phyloP scores from a whole-genome alignment of 768 basidiomycete genomes.

The Boletus rubescentipes region DNA sequence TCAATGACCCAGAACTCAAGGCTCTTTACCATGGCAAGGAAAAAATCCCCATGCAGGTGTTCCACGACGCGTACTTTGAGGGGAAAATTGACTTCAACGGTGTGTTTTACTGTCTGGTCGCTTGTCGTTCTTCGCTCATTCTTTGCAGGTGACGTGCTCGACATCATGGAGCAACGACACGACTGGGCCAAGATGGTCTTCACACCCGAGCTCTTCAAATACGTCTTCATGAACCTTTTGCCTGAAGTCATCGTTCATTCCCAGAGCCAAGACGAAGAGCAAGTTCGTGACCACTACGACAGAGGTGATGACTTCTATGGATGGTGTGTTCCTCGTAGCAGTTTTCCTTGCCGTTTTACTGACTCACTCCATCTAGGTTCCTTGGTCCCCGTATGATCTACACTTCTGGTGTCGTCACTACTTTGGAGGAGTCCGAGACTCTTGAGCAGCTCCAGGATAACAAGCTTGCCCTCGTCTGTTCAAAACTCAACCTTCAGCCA shows the following conservation, averaged over 20 bases:
- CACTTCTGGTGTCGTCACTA: constrained; percentile 85
- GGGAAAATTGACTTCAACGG: constrained; percentile 97
- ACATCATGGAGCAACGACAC: constrained; percentile 90
- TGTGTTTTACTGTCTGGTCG: constrained; percentile 29
- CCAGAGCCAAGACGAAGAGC: constrained; percentile 89
- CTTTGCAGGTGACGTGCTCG: constrained; percentile 80
- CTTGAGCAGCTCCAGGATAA: constrained; percentile 97
- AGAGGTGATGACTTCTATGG: constrained; percentile 95
- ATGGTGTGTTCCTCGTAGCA: constrained; percentile 46
- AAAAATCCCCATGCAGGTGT: constrained; percentile 97
- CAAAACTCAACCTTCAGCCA: constrained; percentile 88
- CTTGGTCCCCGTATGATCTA: constrained; percentile 96
- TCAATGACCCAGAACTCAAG: constrained; percentile 83
- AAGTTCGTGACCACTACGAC: constrained; percentile 95
- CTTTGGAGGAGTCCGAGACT: constrained; percentile 70
- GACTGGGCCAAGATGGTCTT: constrained; percentile 95
- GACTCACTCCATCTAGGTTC: constrained; percentile 54
- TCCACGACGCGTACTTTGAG: constrained; percentile 97
- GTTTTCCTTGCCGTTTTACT: background rate
- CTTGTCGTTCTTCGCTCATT: background rate
- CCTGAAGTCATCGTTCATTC: constrained; percentile 96
- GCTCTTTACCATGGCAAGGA: constrained; percentile 75
- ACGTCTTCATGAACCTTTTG: constrained; percentile 81
- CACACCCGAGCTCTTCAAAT: constrained; percentile 90
- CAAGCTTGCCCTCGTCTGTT: constrained; percentile 94